Evolutionary conservation across 305 asterid species (phyloP), one percentile per base, ranked within the genome.

Genomic region (Fraxinus latifolia): DNA sequence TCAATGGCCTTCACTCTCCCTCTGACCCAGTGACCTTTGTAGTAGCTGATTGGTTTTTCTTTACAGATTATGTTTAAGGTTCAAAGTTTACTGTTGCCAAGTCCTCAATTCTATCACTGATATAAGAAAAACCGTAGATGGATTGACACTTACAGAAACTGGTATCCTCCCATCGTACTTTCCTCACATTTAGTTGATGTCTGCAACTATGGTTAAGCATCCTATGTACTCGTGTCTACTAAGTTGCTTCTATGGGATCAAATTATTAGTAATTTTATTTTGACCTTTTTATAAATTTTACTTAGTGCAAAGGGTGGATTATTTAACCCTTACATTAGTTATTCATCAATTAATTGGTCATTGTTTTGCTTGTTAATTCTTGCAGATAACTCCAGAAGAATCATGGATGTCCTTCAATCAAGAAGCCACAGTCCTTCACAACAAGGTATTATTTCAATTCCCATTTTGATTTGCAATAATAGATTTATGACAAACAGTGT

Each of bases 371-470:
- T 77, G 76, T 84, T 53, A 37, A 83, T 81, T 77, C 76, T 39
- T 84, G 87, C 91, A 95, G 99, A 88, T 95, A 85, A 87, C 86
- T 82, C 91, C 91, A 12, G 97, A 95, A 39, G 99, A 94, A 82
- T 90, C 98, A 5, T 94, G 93, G 95, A 85, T 95, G 67, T 91
- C 95, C 67, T 92, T 95, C 73, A 90, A 92, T 47, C 84, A 93
- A 83, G 90, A 89, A 31, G 99, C 99, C 80, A 55, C 19, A 77
- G 78, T 85, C 91, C 93, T 95, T 84, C 99, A 95, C 89, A 92
- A 95, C 88, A 95, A 92, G 97, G 99, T 95, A 86, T 39, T 29
- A 27, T 65, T 85, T 67, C 50, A 80, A 74, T 70, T 80, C 85
- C 60, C 83, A 60, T 81, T 25, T 81, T 50, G 34, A 68, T 80